Conservation (phyloP, 257 asterid species). For the Solanum habrochaites region DNA sequence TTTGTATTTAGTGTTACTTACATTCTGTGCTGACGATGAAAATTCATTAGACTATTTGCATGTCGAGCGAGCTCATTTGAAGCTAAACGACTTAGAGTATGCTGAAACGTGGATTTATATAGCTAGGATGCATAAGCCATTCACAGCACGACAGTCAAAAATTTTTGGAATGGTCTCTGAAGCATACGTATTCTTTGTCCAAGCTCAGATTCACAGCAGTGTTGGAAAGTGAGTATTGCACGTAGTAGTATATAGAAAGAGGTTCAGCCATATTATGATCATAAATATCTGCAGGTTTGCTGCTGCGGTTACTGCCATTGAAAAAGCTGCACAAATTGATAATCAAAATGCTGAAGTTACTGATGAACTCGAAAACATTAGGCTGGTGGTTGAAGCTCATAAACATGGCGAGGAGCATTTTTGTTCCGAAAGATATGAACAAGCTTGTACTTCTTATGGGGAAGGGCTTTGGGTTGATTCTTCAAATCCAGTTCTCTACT, state of each 20-base stretch:
- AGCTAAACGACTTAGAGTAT: constrained; percentile 44
- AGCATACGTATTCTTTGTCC: constrained; percentile 45
- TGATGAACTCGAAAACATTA: constrained; percentile 27
- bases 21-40: too few species aligned
- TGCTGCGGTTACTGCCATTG: constrained; percentile 34
- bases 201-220: constrained; percentile 44
- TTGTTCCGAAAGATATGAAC: constrained; percentile 51
- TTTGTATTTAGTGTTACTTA: neutral
- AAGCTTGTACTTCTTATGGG: constrained; percentile 60
- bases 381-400: constrained; percentile 55
- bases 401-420: constrained; percentile 62
- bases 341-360: constrained; percentile 37
- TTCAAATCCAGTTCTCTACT: constrained; percentile 47
- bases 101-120: constrained; percentile 25
- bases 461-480: constrained; percentile 62
- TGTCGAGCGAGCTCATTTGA: constrained; percentile 58
- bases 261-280: neutral
- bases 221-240: constrained; percentile 40
- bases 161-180: constrained; percentile 51
- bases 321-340: constrained; percentile 47
- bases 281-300: constrained; percentile 48
- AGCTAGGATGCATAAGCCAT: constrained; percentile 9
- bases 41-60: constrained; percentile 42
- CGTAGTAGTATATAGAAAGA: neutral
- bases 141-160: constrained; percentile 15